Evolutionary conservation across 768 basidiomycete species (phyloP), one percentile per base, ranked within the genome.

Genomic region (Amanita thiersii): DNA sequence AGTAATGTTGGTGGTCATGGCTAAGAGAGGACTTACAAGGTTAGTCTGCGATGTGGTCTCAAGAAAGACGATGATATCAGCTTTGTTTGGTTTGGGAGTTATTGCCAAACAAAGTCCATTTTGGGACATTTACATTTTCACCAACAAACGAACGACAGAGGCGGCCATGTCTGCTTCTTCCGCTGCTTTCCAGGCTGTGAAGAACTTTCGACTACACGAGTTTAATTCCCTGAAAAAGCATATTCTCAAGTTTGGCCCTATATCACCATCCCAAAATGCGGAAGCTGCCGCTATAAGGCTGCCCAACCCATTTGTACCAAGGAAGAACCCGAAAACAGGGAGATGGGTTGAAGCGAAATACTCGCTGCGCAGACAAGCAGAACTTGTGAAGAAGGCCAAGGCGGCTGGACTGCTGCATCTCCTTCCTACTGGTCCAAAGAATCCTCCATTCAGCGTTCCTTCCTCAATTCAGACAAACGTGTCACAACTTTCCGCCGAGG

Each of bases 341-440:
- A 66, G 73, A 56, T 88, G 85, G 84, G 69, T 68, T 19, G 75
- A 79, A 0, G 69, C 87, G 8, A 74, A 72, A 46, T 81, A 83
- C 50, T 89, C 86, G 3, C 60, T 83, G 18, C 75, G 88, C 14
- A 75, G 76, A 24, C 87, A 91, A 57, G 84, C 83, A 8, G 82
- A 85, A 30, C 67, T 91, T 25, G 64, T 89, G 36, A 89, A 86
- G 63, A 70, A 69, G 38, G 88, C 88, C 3, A 73, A 73, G 45
- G 60, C 60, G 17, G 61, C 64, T 15, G 71, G 69, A 24, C 65
- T 66, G 29, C 55, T 81, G 32, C 68, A 78, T 28, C 58, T 85
- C 5, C 66, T 91, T 3, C 87, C 87, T 0, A 73, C 79, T 1
- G 73, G 87, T 1, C 77, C 75, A 1, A 88, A 88, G 65, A 52